Percentiles rank a stretch among this genome's conserved stretches.
phyloP scores from a whole-genome alignment of 2,329 filamentous ascomycete species.

The Trichoderma citrinoviride region DNA sequence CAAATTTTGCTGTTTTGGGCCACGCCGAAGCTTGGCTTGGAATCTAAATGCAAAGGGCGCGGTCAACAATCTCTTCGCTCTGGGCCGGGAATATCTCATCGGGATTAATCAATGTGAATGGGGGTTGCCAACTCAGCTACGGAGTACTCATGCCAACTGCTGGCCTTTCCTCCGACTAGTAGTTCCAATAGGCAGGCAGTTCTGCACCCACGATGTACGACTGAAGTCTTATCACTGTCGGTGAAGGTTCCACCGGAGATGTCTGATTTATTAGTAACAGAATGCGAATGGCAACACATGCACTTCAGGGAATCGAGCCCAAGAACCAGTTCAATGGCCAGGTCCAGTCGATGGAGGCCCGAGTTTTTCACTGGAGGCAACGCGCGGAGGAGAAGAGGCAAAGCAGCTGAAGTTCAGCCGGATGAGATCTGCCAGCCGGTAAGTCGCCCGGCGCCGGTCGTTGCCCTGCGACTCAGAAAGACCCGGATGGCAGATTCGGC shows the following conservation, averaged over 20 bases:
- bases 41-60: not conserved
- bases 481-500: not conserved
- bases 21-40: not conserved
- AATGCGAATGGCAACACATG: not conserved
- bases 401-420: not conserved
- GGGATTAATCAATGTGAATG: not conserved
- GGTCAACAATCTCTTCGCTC: not conserved
- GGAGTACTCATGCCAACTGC: not conserved
- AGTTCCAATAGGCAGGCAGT: not conserved
- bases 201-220: too few relatives aligned
- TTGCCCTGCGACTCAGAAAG: not conserved
- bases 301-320: not conserved
- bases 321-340: not conserved
- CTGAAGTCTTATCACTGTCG: not conserved
- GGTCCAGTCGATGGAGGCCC: not conserved
- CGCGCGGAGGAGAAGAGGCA: not conserved
- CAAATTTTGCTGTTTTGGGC: conserved; percentile 1
- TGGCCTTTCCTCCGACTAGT: not conserved
- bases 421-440: not conserved
- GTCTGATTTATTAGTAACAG: not conserved
- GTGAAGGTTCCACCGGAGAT: not conserved
- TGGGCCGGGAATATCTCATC: not conserved
- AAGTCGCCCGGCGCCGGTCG: not conserved
- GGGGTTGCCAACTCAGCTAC: not conserved
- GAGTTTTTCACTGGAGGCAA: not conserved